A percentile compares a stretch with the other conserved stretches of the same genome.
These are phyloP conservation scores for Rhizophora mangle DNA, from an alignment of 345 rosid species.

Conservation along the genomic window DNA sequence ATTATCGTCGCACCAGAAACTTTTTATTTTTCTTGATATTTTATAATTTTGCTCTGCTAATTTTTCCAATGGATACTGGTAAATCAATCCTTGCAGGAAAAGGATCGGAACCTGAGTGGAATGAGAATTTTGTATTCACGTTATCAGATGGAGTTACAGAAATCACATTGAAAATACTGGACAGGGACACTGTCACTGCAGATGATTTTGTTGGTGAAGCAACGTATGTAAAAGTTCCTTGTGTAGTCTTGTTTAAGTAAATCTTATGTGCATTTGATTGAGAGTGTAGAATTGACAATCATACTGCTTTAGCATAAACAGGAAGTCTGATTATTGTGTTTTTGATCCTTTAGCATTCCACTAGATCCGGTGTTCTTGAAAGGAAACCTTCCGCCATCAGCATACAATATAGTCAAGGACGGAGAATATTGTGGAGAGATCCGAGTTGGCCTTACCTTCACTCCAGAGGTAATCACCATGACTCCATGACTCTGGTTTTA, in stretches of 20 bases:
- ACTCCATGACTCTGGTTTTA: not conserved
- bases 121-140: conserved; percentile 33
- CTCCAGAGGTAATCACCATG: conserved; percentile 46
- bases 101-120: conserved; percentile 35
- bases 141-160: conserved; percentile 21
- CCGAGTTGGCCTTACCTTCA: conserved; percentile 59
- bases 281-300: no score
- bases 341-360: conserved; percentile 42
- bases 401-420: conserved; percentile 75
- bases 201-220: conserved; percentile 39
- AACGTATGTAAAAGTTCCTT: conserved; percentile 14
- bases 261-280: not conserved
- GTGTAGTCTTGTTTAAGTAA: not conserved
- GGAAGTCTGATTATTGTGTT: not conserved
- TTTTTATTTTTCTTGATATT: not conserved
- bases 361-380: conserved; percentile 55
- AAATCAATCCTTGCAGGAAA: conserved; percentile 32
- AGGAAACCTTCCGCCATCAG: conserved; percentile 49
- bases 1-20: no score
- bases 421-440: conserved; percentile 62
- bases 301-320: not conserved
- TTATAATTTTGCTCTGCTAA: no score
- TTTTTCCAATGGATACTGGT: not conserved
- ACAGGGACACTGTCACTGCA: conserved; percentile 10
- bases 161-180: conserved; percentile 30